Conservation (phyloP, 345 rosid genomes). For the Capsella bursapastoris region DNA sequence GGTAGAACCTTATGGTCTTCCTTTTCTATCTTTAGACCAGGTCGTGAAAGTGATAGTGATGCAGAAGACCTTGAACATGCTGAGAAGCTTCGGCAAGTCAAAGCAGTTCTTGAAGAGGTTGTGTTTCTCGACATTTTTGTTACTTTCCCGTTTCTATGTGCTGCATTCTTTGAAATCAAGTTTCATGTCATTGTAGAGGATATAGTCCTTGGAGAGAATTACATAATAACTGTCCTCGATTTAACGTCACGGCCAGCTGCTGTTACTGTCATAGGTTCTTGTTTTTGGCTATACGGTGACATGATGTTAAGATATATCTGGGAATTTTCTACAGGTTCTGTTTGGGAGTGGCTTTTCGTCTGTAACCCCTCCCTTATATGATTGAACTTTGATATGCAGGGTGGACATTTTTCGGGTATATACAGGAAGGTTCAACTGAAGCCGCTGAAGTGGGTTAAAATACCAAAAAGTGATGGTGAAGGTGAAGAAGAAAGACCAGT, state of each 20-base stretch:
- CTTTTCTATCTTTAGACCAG: slow-evolving; percentile 50
- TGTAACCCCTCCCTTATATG: slow-evolving; percentile 18
- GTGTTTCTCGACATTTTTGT: slow-evolving; percentile 13
- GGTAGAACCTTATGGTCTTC: slow-evolving; percentile 17
- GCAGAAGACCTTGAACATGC: slow-evolving; percentile 99
- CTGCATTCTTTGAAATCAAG: slow-evolving; percentile 16
- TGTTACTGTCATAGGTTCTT: slow-evolving; percentile 8
- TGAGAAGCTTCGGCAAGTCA: slow-evolving; percentile 99
- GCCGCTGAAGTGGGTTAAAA: slow-evolving; percentile 94
- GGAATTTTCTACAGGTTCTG: slow-evolving; percentile 20
- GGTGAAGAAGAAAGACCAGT: slow-evolving; percentile 95
- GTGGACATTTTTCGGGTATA: slow-evolving; percentile 98
- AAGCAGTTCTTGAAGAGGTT: slow-evolving; percentile 99
- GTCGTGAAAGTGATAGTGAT: slow-evolving; percentile 98
- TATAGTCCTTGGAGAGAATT: background rate
- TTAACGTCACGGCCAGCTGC: background rate
- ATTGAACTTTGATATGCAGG: slow-evolving; percentile 54
- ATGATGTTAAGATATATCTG: slow-evolving; percentile 1
- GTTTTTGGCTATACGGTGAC: background rate
- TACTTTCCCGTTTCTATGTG: slow-evolving; percentile 19
- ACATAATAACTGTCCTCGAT: background rate
- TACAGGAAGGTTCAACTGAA: slow-evolving; percentile 98
- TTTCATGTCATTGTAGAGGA: background rate
- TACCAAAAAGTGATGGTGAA: slow-evolving; percentile 71
- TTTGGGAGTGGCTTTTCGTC: slow-evolving; percentile 24